Evolutionary conservation across 108 stramenopile genomes (phyloP).

Genomic region (Poteriospumella lacustris): DNA sequence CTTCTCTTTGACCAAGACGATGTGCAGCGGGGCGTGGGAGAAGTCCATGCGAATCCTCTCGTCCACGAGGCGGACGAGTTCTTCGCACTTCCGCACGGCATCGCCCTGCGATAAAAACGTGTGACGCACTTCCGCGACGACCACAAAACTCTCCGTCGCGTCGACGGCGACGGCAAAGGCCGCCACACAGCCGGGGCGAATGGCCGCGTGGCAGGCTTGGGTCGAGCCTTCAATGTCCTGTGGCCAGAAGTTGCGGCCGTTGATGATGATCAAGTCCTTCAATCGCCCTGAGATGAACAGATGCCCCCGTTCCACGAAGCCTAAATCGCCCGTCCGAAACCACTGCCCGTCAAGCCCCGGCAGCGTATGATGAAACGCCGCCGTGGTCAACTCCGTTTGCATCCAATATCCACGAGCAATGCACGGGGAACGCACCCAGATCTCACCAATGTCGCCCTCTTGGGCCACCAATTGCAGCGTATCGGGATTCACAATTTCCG

Average conservation of each 20-base stretch:
- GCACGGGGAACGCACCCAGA: neutral
- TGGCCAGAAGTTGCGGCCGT: slow-evolving; percentile 10
- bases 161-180: slow-evolving; percentile 13
- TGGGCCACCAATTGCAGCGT: neutral
- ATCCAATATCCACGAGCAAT: slow-evolving; percentile 22
- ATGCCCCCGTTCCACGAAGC: neutral
- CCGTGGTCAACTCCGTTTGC: slow-evolving; percentile 6
- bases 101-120: no score
- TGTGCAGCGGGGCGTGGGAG: no score
- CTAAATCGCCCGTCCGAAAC: slow-evolving; percentile 19
- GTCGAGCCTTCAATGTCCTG: slow-evolving; percentile 25
- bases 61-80: no score
- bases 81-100: no score
- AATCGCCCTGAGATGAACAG: slow-evolving; percentile 24
- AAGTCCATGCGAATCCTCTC: no score
- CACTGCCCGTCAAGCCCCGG: neutral
- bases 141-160: no score
- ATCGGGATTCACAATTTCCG: slow-evolving; percentile 15
- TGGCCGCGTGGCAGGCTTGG: neutral
- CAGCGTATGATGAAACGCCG: slow-evolving; percentile 1
- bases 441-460: neutral
- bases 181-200: neutral
- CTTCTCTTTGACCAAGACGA: neutral
- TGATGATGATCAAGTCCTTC: slow-evolving; percentile 28
- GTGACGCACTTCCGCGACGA: no score